Percentiles rank a stretch among this genome's conserved stretches.
Evolutionary conservation across 495 filamentous ascomycete species (phyloP).

Genomic region (Podospora appendiculata): DNA sequence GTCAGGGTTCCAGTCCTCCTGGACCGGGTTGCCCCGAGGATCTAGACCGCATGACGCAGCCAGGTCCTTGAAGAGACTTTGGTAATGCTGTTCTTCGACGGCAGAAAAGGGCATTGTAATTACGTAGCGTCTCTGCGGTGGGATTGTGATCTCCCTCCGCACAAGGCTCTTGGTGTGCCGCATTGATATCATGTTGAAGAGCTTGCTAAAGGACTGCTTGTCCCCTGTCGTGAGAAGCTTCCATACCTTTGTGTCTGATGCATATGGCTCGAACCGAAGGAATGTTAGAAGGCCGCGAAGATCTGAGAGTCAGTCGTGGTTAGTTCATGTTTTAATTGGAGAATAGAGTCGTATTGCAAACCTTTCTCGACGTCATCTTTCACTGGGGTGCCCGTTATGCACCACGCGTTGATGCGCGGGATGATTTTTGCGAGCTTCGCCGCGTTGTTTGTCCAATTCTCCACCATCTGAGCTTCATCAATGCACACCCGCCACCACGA

Average conservation of each 20-base stretch:
- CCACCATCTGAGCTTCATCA: conserved; percentile 95
- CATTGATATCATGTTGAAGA: conserved; percentile 64
- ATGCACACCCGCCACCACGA: conserved; percentile 91
- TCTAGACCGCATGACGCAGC: conserved; percentile 59
- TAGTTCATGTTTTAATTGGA: no score
- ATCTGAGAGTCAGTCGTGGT: conserved; percentile 25
- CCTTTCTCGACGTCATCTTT: conserved; percentile 59
- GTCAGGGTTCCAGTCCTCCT: conserved; percentile 55
- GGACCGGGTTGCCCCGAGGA: conserved; percentile 50
- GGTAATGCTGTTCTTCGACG: conserved; percentile 84
- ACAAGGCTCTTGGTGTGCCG: conserved; percentile 80
- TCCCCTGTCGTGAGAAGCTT: conserved; percentile 51
- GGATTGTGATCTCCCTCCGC: conserved; percentile 61
- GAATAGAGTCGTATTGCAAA: no score
- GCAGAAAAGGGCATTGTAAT: conserved; percentile 84
- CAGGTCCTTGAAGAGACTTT: conserved; percentile 63
- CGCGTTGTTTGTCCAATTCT: conserved; percentile 75
- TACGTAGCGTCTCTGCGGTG: conserved; percentile 74
- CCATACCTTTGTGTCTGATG: conserved; percentile 54
- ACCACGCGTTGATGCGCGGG: conserved; percentile 82
- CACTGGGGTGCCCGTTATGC: conserved; percentile 85
- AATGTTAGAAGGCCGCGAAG: conserved; percentile 71
- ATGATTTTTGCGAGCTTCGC: conserved; percentile 73
- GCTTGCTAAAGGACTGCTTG: conserved; percentile 50
- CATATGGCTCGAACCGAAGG: conserved; percentile 71